Evolutionary conservation across 176 grass and related monocot species (phyloP).

Genomic region (Bolboschoenus planiculmis): DNA sequence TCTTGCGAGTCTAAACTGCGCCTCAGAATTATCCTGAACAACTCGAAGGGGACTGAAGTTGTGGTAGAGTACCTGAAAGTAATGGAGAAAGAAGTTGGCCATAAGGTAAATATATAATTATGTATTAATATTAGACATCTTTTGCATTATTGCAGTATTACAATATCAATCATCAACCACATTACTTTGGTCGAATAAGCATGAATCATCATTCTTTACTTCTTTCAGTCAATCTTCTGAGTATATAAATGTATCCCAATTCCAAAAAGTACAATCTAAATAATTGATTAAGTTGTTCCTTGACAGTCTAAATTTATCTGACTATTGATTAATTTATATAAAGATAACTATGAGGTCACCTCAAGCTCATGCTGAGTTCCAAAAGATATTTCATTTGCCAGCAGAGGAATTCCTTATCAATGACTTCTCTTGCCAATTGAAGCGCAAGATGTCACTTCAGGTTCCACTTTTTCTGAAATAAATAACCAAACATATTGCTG

Average conservation of each 20-base stretch:
- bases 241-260: background rate
- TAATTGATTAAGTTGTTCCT: background rate
- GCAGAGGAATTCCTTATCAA: constrained; percentile 95
- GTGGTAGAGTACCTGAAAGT: constrained; percentile 66
- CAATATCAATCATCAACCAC: background rate
- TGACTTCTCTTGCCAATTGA: constrained; percentile 92
- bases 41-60: constrained; percentile 63
- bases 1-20: constrained; percentile 78
- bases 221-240: background rate
- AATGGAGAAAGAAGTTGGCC: constrained; percentile 97
- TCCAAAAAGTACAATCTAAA: background rate
- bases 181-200: background rate
- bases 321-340: constrained; percentile 21
- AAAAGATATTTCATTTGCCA: constrained; percentile 83
- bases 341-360: constrained; percentile 83
- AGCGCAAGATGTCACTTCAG: constrained; percentile 83
- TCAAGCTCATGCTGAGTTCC: constrained; percentile 75
- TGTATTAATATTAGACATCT: background rate
- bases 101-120: constrained; percentile 51
- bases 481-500: background rate
- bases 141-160: background rate
- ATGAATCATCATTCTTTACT: background rate
- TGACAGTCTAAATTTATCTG: constrained; percentile 26
- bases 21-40: constrained; percentile 86
- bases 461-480: constrained; percentile 26